Conservation (phyloP, 139 green algal genomes). For the Coccomyxa sp. region DNA sequence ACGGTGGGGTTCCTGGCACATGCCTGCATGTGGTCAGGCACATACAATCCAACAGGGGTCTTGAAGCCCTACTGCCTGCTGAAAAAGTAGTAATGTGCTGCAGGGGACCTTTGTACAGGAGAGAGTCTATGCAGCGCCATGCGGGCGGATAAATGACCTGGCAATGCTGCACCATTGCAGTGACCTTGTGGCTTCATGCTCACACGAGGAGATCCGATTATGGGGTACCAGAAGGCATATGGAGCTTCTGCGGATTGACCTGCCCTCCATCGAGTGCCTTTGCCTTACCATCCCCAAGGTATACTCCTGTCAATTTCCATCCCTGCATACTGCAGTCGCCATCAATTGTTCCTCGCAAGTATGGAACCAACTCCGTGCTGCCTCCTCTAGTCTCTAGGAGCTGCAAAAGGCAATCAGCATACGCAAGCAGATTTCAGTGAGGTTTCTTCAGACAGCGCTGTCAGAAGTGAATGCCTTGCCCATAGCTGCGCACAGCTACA, state of each 20-base stretch:
- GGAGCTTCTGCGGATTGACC: constrained; percentile 76
- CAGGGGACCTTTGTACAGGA: constrained; percentile 16
- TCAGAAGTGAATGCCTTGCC: background rate
- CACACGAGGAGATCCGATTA: constrained; percentile 61
- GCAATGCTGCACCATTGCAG: constrained; percentile 63
- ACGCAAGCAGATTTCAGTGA: background rate
- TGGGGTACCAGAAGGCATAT: constrained; percentile 71
- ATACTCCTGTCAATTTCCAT: background rate
- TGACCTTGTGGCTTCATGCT: constrained; percentile 74
- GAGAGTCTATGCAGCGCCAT: constrained; percentile 70
- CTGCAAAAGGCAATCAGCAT: no score
- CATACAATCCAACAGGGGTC: background rate
- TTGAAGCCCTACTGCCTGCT: background rate
- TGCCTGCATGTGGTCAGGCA: background rate
- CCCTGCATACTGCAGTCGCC: no score
- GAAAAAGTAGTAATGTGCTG: background rate
- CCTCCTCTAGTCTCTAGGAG: no score
- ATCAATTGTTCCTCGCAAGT: no score
- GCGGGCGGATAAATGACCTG: constrained; percentile 60
- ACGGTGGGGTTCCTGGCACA: background rate
- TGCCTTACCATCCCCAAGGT: constrained; percentile 68
- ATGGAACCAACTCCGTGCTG: no score
- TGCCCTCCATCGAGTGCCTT: constrained; percentile 76
- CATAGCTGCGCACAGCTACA: no score
- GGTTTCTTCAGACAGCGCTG: background rate